phyloP scores from a whole-genome alignment of 352 stramenopile genomes.

The Phytophthora pluvialis region DNA sequence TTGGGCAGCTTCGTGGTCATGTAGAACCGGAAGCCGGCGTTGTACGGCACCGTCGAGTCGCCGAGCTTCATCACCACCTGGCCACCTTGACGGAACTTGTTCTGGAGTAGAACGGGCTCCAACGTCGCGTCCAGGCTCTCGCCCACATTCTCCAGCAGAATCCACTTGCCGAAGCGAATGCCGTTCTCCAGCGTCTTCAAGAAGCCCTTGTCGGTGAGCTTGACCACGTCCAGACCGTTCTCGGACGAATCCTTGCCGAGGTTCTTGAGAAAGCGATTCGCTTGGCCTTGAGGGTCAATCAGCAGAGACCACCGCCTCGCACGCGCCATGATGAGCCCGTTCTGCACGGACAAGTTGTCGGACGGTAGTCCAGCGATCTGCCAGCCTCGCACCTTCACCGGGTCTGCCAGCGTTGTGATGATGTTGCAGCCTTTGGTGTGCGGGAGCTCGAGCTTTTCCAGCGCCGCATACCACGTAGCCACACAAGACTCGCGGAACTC shows the following conservation, averaged over 20 bases:
- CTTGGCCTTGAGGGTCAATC: constrained; percentile 94
- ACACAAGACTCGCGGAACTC: constrained; percentile 92
- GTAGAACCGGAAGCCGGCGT: constrained; percentile 91
- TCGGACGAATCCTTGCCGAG: constrained; percentile 87
- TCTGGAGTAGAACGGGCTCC: constrained; percentile 91
- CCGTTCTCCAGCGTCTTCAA: constrained; percentile 91
- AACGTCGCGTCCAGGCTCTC: constrained; percentile 90
- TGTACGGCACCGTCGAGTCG: constrained; percentile 92
- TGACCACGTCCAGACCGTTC: constrained; percentile 87
- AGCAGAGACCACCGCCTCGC: constrained; percentile 91
- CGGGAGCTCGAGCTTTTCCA: constrained; percentile 76
- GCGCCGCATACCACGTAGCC: constrained; percentile 80
- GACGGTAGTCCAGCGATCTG: constrained; percentile 92
- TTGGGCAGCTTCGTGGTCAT: constrained; percentile 95
- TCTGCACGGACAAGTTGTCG: constrained; percentile 92
- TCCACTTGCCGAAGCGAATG: constrained; percentile 93
- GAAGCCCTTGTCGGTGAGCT: constrained; percentile 84
- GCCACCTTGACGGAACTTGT: constrained; percentile 93
- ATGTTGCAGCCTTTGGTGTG: constrained; percentile 88
- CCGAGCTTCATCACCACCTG: constrained; percentile 95
- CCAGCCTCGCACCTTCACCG: constrained; percentile 91
- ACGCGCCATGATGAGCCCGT: constrained; percentile 93
- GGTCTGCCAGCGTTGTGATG: constrained; percentile 90
- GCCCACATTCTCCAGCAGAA: constrained; percentile 90
- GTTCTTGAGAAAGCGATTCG: constrained; percentile 95